Conservation (phyloP, 768 basidiomycete genomes). For the Mycena capillaripes region DNA sequence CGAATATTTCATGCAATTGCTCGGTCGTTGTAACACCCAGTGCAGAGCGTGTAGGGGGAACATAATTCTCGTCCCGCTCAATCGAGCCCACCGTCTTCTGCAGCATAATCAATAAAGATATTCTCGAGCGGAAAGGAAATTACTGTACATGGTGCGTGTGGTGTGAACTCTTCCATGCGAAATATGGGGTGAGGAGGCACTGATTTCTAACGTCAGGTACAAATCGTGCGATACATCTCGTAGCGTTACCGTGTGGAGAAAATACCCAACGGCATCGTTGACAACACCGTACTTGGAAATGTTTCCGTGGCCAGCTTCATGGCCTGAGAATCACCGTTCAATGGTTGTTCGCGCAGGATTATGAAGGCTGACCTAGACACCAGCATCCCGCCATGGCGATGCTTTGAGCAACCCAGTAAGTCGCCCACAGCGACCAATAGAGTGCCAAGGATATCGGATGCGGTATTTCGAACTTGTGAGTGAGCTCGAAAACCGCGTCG, state of each 20-base stretch:
- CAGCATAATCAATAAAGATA: neutral
- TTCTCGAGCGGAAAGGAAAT: slow-evolving; percentile 34
- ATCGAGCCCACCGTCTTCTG: slow-evolving; percentile 48
- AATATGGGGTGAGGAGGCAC: slow-evolving; percentile 7
- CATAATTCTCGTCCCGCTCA: slow-evolving; percentile 82
- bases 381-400: slow-evolving; percentile 59
- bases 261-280: slow-evolving; percentile 5
- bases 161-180: slow-evolving; percentile 55
- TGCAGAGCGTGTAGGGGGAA: slow-evolving; percentile 47
- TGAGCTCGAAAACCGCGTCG: neutral
- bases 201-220: neutral
- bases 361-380: slow-evolving; percentile 44
- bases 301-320: slow-evolving; percentile 55
- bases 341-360: too few species aligned
- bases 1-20: slow-evolving; percentile 53
- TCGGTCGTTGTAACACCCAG: neutral
- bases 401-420: slow-evolving; percentile 60
- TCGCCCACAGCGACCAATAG: slow-evolving; percentile 49
- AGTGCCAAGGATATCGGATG: slow-evolving; percentile 26
- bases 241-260: slow-evolving; percentile 1
- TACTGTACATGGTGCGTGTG: slow-evolving; percentile 71
- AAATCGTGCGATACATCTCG: too few species aligned
- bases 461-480: neutral
- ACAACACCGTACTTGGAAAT: slow-evolving; percentile 41
- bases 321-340: neutral